Evolutionary conservation across 495 filamentous ascomycete species (phyloP), one percentile per base, ranked within the genome.

Genomic region (Lasiosphaeriaceae sp.): DNA sequence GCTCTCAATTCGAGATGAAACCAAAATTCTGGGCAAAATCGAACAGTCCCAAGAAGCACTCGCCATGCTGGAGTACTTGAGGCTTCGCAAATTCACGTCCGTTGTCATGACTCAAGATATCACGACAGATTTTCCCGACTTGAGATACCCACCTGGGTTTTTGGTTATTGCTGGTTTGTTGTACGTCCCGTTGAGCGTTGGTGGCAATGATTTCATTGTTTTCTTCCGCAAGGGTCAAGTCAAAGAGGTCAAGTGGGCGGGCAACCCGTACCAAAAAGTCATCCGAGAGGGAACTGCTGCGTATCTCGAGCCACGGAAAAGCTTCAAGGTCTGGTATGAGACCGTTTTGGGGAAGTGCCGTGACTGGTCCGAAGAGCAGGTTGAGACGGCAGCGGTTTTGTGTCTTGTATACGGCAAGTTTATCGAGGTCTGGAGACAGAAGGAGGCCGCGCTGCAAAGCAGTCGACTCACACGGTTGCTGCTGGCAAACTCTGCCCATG

Each of bases 351-450:
- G 87, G 0, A 88, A 86, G 69, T 87, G 83, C 61, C 79, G 83
- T 31, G 88, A 91, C 51, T 91, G 88, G 88, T 83, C 82, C 6
- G 85, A 88, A 58, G 86, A 89, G 53, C 79, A 85, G 56, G 68
- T 95, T 11, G 92, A 96, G 66, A 96, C 90, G 0, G 91, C 92
- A 1, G 90, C 92, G 0, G 88, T 96, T 0, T 74, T 96, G 9
- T 96, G 92, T 63, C 71, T 96, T 26, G 90, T 96, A 1, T 97
- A 96, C 58, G 92, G 74, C 37, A 75, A 78, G 65, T 77, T 93
- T 66, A 93, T 91, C 64, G 87, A 93, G 64, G 93, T 96, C 8
- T 96, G 93, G 93, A 77, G 90, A 54, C 90, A 96, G 65, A 95
- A 94, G 55, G 92, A 97, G 65, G 88, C 86, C 0, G 89, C 87